Evolutionary conservation across 768 basidiomycete genomes (phyloP), one percentile per base, ranked within the genome.

Genomic region (Exidia glandulosa): DNA sequence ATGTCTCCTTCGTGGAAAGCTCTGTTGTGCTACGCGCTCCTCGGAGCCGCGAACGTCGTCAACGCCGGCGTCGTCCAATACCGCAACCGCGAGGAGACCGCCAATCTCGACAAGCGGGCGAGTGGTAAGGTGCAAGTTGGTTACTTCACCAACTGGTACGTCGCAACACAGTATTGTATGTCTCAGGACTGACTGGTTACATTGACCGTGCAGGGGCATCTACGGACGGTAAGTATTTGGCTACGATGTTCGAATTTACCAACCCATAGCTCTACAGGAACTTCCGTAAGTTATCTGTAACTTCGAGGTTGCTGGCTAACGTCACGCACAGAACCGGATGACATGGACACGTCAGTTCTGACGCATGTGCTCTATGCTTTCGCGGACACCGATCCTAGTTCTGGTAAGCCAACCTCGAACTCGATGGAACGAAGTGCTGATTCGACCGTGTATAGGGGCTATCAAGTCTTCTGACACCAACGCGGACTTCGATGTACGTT

Each of bases 281-380:
- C 65, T 86, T 85, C 71, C 82, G 83, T 84, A 60, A 62, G 78
- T 68, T 4, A 54, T 19, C 12, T 57, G 10, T 34, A 10, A n/a
- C 59, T 47, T 12, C 47, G 10, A 47, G 16, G n/a, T 62, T 47
- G 29, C 16, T 58, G n/a, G 54, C 31, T n/a, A 57, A 27, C 65
- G 37, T 57, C 64, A 45, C 47, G 60, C 63, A 30, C 66, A 87
- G 86, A 86, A 68, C 86, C 86, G 1, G 81, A 79, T 25, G 79
- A 86, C 60, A 82, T 88, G 59, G 76, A 77, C 50, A 69, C 83
- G 9, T 71, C 74, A 2, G 74, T 78, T 37, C 74, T 93, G 62
- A 90, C 88, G 5, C 88, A 88, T 75, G 81, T 91, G 65, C 72
- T 89, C 16, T 91, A 91, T 64, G 79, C 69, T 14, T 76, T 91